These are phyloP conservation scores for Colletotrichum neosansevieriae DNA, from an alignment of 2,329 filamentous ascomycete species.

Conservation along the genomic window DNA sequence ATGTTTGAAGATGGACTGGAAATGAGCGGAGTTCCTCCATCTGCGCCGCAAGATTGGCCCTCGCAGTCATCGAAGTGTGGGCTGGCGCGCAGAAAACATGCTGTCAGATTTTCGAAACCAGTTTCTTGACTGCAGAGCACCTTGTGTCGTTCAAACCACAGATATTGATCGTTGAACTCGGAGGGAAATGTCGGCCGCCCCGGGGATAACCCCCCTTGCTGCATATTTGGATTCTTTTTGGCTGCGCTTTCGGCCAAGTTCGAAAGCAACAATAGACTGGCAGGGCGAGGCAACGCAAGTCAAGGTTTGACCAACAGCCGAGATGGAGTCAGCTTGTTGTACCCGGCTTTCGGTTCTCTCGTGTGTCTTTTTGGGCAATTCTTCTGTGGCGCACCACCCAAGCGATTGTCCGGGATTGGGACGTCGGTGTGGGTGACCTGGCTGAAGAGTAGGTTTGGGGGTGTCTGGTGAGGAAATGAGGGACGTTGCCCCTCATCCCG, in stretches of 20 bases:
- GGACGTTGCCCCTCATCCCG: constrained; percentile 25
- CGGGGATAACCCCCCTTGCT: constrained; percentile 24
- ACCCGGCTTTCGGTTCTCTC: constrained; percentile 21
- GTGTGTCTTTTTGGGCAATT: background rate
- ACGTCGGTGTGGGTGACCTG: constrained; percentile 9
- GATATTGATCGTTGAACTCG: background rate
- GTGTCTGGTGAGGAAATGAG: constrained; percentile 8
- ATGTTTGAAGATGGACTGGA: background rate
- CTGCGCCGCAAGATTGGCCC: constrained; percentile 13
- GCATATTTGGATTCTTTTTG: constrained; percentile 1
- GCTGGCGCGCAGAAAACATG: constrained; percentile 7
- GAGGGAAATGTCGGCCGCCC: constrained; percentile 28
- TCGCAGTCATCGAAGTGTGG: constrained; percentile 9
- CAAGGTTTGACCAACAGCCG: constrained; percentile 22
- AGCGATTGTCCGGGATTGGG: background rate
- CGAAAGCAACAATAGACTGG: background rate
- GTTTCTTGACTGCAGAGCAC: constrained; percentile 10
- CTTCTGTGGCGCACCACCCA: background rate
- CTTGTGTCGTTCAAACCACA: background rate
- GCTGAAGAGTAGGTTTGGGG: constrained; percentile 1
- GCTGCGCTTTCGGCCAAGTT: constrained; percentile 7
- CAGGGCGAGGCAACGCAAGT: background rate
- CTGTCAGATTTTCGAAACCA: constrained; percentile 28
- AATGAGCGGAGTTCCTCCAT: constrained; percentile 22
- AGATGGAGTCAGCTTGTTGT: constrained; percentile 19